Evolutionary conservation across 1,284 basidiomycete genomes (phyloP), one percentile per base, ranked within the genome.

Genomic region (Fomitiporia mediterranea): DNA sequence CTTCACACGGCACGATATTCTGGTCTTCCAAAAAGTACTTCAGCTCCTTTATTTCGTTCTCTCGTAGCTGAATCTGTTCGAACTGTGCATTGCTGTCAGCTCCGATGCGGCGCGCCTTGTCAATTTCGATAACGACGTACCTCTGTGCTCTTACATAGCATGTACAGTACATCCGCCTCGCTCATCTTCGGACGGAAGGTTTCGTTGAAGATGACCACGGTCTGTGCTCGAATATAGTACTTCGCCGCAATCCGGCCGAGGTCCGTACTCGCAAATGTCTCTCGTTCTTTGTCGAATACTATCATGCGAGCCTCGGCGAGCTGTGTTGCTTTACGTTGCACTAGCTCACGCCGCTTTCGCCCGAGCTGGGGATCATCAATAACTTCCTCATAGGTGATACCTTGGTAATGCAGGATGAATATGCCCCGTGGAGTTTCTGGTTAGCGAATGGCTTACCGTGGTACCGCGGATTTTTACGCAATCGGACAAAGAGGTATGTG

Each of bases 401-500:
- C 89, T 92, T n/a, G n/a, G 60, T 0, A 1, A 27, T 40, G 23
- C 37, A 34, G 44, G 38, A 53, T 34, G 15, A 42, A 44, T n/a
- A 17, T 43, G 32, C 37, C 46, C 30, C 8, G 30, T 30, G 11
- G 15, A 27, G 17, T 11, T 11, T 15, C 38, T 13, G n/a, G n/a
- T 51, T 19, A 15, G 21, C 3, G 27, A 30, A 61, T 7, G 32
- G 67, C 75, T 58, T 63, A 89, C 92, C 94, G 66, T 99, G 99
- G 52, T 91, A 77, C 62, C 89, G 83, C 0, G 96, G 97, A 62
- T 97, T 97, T 67, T 90, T 91, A 53, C 84, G 81, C 94, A 99
- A 97, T 43, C 97, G 83, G 1, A 98, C 96, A 67, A 93, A 95
- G 23, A 99, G 81, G 69, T 98, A 99, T 0, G 97, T 99, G 68